phyloP scores from a whole-genome alignment of 306 rosid species.

The Prunus mongolica region DNA sequence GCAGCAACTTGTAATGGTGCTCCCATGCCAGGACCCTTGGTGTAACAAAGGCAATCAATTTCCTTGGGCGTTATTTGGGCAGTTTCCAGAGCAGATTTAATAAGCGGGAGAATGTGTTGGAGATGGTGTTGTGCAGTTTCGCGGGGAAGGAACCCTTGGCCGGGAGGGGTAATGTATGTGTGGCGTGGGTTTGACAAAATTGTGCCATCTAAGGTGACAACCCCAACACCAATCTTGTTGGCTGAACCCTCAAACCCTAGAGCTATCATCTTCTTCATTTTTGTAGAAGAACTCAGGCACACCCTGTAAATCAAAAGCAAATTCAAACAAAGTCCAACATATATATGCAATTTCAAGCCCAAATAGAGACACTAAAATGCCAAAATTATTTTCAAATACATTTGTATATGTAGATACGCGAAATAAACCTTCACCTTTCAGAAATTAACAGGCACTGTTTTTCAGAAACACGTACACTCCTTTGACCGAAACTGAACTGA shows the following conservation, averaged over 20 bases:
- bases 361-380: background rate
- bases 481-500: background rate
- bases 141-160: conserved; percentile 91
- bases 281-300: background rate
- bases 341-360: too few species aligned
- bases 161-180: conserved; percentile 91
- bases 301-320: conserved; percentile 8
- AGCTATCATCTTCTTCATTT: conserved; percentile 76
- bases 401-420: background rate
- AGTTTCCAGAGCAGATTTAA: conserved; percentile 63
- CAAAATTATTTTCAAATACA: background rate
- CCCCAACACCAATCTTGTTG: conserved; percentile 82
- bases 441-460: background rate
- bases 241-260: conserved; percentile 96
- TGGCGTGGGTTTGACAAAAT: conserved; percentile 90
- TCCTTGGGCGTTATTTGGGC: conserved; percentile 60
- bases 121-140: conserved; percentile 96
- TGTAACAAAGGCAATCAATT: conserved; percentile 85
- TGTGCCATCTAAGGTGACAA: conserved; percentile 73
- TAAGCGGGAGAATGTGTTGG: conserved; percentile 66
- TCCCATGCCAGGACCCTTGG: conserved; percentile 97
- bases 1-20: conserved; percentile 89
- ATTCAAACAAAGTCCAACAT: background rate
- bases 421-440: background rate
- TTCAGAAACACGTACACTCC: background rate